Evolutionary conservation across 306 rosid species (phyloP), one percentile per base, ranked within the genome.

Genomic region (Cucurbita maxima): DNA sequence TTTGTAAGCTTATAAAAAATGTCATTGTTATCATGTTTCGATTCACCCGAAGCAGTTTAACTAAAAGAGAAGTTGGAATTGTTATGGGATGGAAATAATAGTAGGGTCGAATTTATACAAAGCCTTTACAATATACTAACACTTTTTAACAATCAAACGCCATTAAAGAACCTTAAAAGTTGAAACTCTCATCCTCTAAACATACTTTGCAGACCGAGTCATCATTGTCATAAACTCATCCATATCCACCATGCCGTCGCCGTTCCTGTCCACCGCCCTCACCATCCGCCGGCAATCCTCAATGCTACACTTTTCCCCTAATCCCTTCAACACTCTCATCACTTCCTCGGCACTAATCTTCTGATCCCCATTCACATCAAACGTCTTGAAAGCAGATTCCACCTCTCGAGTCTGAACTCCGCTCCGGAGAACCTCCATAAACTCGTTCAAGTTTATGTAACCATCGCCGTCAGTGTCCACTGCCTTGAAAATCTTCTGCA

Each of bases 311-410:
- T 84, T 77, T 63, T 94, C 99, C 25, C 92, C 96, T 73, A 89
- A 71, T 83, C 84, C 78, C 81, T 63, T 78, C 40, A 91, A 67
- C 86, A 88, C 79, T 40, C 83, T 88, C 73, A 77, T 59, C 57
- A 94, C 81, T 81, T 94, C 96, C 79, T 86, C 96, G 1, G 99
- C 88, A 47, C 91, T 89, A 54, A 94, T 94, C 79, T 88, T 91
- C n/a, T 91, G 92, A 30, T 91, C 97, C 6, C 84, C 87, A 45
- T 89, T 91, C 83, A 66, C 77, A 79, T 94, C 99, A 50, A 84
- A 94, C 40, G 5, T 74, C 76, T 53, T 74, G 63, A 60, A 94
- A 84, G 97, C 97, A 58, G 47, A 84, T 55, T 87, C 85, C 64
- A 89, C 84, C 71, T 91, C 97, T 58, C 63, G 59, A 0, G 85